Percentiles rank a stretch among this genome's conserved stretches.
These are phyloP conservation scores for Mitragyna speciosa DNA, from an alignment of 257 asterid genomes.

Conservation along the genomic window DNA sequence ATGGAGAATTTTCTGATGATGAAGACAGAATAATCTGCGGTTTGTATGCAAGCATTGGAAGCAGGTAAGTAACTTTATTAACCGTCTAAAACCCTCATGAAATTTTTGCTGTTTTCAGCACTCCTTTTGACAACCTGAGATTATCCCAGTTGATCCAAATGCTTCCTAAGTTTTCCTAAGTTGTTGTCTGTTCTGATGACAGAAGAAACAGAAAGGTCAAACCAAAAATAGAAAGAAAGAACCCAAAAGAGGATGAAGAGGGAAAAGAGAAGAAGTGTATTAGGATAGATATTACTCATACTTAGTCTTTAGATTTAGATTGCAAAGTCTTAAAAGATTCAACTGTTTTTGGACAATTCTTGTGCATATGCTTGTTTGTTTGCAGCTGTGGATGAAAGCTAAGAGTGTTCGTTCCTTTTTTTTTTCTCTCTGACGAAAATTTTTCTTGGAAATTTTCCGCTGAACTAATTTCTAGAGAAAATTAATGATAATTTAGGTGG, in stretches of 20 bases:
- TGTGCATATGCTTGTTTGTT: constrained; percentile 30
- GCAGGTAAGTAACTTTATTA: constrained; percentile 49
- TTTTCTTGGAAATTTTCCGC: neutral
- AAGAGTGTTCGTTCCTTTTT: neutral
- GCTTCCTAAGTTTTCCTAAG: neutral
- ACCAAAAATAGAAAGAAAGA: constrained; percentile 23
- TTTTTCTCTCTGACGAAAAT: constrained; percentile 6
- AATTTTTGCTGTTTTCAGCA: neutral
- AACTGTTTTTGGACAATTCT: constrained; percentile 31
- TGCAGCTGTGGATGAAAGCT: constrained; percentile 14
- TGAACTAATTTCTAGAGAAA: neutral
- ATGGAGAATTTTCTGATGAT: constrained; percentile 86
- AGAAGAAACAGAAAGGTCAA: constrained; percentile 6
- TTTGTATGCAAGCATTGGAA: constrained; percentile 78
- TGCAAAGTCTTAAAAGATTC: constrained; percentile 14
- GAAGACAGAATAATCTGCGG: constrained; percentile 76
- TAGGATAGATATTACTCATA: neutral
- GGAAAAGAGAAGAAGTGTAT: neutral
- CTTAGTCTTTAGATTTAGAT: constrained; percentile 8
- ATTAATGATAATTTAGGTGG: constrained; percentile 49
- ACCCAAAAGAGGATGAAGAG: neutral
- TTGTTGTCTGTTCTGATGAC: constrained; percentile 24
- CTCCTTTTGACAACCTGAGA: constrained; percentile 7
- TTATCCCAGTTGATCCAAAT: constrained; percentile 10
- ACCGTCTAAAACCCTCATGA: neutral